Conservation (phyloP, 2,329 filamentous ascomycete species). For the Aschersonia sp. region DNA sequence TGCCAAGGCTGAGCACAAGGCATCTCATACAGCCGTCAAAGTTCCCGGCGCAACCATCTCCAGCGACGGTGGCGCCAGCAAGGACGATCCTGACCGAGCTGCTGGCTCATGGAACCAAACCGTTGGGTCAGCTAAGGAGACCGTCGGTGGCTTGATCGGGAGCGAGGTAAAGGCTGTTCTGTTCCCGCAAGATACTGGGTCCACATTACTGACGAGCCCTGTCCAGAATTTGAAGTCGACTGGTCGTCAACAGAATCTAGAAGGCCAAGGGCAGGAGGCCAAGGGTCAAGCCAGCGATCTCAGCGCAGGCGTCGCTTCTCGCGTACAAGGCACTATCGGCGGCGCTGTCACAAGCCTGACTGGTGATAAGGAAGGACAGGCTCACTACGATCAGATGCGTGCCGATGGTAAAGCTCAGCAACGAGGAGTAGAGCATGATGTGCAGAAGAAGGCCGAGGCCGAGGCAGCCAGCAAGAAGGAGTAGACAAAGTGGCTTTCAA, state of each 20-base stretch:
- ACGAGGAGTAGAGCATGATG: slow-evolving; percentile 68
- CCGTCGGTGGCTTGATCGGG: slow-evolving; percentile 60
- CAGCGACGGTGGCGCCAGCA: slow-evolving; percentile 52
- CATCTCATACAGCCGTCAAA: slow-evolving; percentile 62
- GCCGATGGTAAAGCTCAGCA: slow-evolving; percentile 74
- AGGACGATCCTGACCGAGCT: slow-evolving; percentile 58
- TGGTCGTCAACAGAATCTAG: slow-evolving; percentile 64
- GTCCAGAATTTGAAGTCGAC: slow-evolving; percentile 50
- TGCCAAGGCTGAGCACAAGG: slow-evolving; percentile 52
- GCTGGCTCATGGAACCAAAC: slow-evolving; percentile 78
- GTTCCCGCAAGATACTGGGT: neutral
- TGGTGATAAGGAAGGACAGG: slow-evolving; percentile 52
- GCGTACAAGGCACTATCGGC: slow-evolving; percentile 59
- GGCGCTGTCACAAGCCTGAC: slow-evolving; percentile 56
- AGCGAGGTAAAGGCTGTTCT: slow-evolving; percentile 38
- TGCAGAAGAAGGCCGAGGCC: slow-evolving; percentile 57
- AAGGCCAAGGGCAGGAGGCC: slow-evolving; percentile 71
- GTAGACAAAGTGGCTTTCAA: neutral
- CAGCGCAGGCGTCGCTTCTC: slow-evolving; percentile 47
- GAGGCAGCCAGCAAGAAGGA: slow-evolving; percentile 2
- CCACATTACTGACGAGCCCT: slow-evolving; percentile 2
- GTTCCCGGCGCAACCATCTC: slow-evolving; percentile 58
- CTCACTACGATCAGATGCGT: slow-evolving; percentile 53
- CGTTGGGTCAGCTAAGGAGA: slow-evolving; percentile 72
- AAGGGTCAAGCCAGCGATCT: slow-evolving; percentile 68